These are phyloP conservation scores for Rosellinia necatrix DNA, from an alignment of 2,329 filamentous ascomycete species.

Conservation along the genomic window DNA sequence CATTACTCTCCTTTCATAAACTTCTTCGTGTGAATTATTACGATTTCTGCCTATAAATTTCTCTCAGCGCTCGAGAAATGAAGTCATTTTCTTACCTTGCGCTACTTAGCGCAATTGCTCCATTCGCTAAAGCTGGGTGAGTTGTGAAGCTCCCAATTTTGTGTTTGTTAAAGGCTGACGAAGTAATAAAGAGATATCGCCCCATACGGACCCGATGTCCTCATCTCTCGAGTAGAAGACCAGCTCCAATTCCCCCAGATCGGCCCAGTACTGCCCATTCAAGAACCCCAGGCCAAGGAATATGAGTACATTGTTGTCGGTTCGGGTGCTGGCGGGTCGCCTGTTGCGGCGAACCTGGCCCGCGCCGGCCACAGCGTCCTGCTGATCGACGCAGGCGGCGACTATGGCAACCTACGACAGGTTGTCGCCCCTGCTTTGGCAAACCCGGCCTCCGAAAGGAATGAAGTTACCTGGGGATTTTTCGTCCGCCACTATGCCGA, in stretches of 20 bases:
- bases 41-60: too few species aligned
- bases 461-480: constrained; percentile 64
- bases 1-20: too few species aligned
- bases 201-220: constrained; percentile 13
- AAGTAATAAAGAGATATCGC: constrained; percentile 9
- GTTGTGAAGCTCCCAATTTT: not conserved
- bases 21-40: too few species aligned
- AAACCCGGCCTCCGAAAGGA: constrained; percentile 58
- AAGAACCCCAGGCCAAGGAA: constrained; percentile 2
- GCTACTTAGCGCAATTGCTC: constrained; percentile 18
- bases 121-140: constrained; percentile 14
- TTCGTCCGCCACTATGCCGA: constrained; percentile 66
- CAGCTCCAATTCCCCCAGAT: constrained; percentile 10
- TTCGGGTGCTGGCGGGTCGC: constrained; percentile 56
- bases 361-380: constrained; percentile 57
- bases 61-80: too few species aligned
- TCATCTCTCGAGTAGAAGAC: constrained; percentile 3
- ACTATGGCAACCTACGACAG: constrained; percentile 35
- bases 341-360: constrained; percentile 56
- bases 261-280: not conserved
- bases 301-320: constrained; percentile 52
- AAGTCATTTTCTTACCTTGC: constrained; percentile 24
- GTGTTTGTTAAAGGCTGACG: not conserved
- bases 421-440: constrained; percentile 52
- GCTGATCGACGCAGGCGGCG: constrained; percentile 60